phyloP scores from a whole-genome alignment of 148 eudicot species.

The Tetragonia tetragonoides region DNA sequence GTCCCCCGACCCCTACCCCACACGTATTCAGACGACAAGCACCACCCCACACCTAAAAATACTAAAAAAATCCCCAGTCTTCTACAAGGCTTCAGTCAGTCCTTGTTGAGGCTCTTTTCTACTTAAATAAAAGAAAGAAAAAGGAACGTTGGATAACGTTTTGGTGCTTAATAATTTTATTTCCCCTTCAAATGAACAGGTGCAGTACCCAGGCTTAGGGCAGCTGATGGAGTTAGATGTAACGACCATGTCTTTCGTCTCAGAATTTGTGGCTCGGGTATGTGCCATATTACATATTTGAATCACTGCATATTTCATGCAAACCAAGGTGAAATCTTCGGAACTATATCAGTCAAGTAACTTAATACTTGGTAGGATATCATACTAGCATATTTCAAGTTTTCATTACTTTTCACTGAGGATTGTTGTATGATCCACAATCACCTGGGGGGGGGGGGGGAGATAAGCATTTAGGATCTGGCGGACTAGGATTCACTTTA shows the following conservation, averaged over 20 bases:
- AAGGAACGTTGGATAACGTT: not conserved
- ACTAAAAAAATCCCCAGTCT: too few species aligned
- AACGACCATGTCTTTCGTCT: slow-evolving; percentile 73
- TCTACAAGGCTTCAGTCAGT: too few species aligned
- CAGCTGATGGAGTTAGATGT: slow-evolving; percentile 68
- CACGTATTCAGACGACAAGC: too few species aligned
- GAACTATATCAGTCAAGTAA: not conserved
- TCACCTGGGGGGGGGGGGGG: not conserved
- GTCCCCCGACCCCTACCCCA: too few species aligned
- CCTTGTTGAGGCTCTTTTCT: too few species aligned
- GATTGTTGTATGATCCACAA: not conserved
- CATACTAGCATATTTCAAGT: not conserved
- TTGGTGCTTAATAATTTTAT: too few species aligned
- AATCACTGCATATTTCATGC: not conserved
- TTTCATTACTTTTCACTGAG: not conserved
- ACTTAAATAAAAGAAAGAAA: not conserved
- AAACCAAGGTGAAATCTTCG: not conserved
- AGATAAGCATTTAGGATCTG: not conserved
- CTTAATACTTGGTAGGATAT: not conserved
- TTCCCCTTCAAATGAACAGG: slow-evolving; percentile 41
- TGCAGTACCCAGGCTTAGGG: slow-evolving; percentile 89
- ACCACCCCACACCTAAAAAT: too few species aligned
- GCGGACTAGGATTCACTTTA: not conserved
- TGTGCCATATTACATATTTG: slow-evolving; percentile 18
- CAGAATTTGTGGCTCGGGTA: slow-evolving; percentile 77